A percentile compares a stretch with the other conserved stretches of the same genome.
phyloP scores from a whole-genome alignment of 2,329 filamentous ascomycete species.

The Colletotrichum filicis region DNA sequence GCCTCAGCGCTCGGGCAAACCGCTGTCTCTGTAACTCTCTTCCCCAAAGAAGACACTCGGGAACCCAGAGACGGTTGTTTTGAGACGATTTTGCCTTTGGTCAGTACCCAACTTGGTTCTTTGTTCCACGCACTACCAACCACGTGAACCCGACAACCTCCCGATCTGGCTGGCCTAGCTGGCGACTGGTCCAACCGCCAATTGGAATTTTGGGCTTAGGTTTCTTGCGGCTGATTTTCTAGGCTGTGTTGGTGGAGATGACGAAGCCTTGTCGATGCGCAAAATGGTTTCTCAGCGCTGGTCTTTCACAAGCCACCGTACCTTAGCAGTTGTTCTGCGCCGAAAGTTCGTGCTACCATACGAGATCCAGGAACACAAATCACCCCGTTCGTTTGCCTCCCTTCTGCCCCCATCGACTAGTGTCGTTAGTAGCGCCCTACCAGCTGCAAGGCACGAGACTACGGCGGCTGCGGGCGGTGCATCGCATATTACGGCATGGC shows the following conservation, averaged over 20 bases:
- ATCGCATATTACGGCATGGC: neutral
- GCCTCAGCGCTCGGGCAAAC: conserved; percentile 1
- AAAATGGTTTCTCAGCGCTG: neutral
- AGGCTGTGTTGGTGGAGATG: conserved; percentile 6
- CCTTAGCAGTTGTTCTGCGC: neutral
- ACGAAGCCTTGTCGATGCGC: conserved; percentile 3
- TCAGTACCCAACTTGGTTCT: neutral
- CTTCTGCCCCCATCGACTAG: neutral
- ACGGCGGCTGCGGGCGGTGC: neutral
- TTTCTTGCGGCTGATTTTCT: neutral
- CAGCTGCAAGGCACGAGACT: conserved; percentile 3
- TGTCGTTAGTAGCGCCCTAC: neutral
- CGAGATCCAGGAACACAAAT: neutral
- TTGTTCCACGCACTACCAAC: neutral
- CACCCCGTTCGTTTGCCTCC: neutral
- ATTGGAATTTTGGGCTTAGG: neutral
- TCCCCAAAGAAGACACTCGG: neutral
- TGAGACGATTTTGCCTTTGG: neutral
- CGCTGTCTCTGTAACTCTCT: conserved; percentile 19
- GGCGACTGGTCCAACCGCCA: neutral
- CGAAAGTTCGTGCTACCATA: neutral
- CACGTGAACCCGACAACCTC: conserved; percentile 11
- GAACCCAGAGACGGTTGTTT: neutral
- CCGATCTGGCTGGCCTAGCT: neutral
- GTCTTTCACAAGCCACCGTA: neutral